These are phyloP conservation scores for Paraurostyla sp. DNA, from an alignment of 73 alveolate species.

Conservation along the genomic window DNA sequence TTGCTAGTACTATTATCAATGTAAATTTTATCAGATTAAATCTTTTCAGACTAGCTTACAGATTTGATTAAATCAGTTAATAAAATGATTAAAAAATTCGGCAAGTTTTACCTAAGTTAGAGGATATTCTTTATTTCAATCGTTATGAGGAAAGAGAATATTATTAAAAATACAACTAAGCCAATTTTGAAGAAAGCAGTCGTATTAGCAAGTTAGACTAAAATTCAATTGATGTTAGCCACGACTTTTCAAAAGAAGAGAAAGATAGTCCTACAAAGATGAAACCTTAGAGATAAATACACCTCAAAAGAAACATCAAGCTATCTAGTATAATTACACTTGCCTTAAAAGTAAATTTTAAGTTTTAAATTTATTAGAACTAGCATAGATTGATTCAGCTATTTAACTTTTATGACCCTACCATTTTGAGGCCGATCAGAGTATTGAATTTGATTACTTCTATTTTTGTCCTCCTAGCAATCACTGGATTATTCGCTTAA, in stretches of 20 bases:
- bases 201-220: not conserved
- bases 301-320: not conserved
- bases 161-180: not conserved
- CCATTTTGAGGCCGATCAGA: not conserved
- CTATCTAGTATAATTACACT: not conserved
- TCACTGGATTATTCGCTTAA: too few relatives aligned
- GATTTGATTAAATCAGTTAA: too few relatives aligned
- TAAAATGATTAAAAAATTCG: too few relatives aligned
- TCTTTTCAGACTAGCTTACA: too few relatives aligned
- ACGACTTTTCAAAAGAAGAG: not conserved
- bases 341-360: not conserved
- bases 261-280: too few relatives aligned
- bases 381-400: not conserved
- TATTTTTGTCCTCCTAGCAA: not conserved
- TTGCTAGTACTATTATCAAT: too few relatives aligned
- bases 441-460: not conserved
- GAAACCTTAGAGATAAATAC: not conserved
- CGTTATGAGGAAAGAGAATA: not conserved
- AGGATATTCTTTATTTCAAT: slow-evolving; percentile 11
- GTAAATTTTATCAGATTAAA: too few relatives aligned
- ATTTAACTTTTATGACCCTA: not conserved
- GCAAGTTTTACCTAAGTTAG: not conserved
- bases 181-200: not conserved
- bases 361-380: not conserved
- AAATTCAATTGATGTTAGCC: not conserved